Conservation (phyloP, 805 yeast species). For the Candida succiphila region DNA sequence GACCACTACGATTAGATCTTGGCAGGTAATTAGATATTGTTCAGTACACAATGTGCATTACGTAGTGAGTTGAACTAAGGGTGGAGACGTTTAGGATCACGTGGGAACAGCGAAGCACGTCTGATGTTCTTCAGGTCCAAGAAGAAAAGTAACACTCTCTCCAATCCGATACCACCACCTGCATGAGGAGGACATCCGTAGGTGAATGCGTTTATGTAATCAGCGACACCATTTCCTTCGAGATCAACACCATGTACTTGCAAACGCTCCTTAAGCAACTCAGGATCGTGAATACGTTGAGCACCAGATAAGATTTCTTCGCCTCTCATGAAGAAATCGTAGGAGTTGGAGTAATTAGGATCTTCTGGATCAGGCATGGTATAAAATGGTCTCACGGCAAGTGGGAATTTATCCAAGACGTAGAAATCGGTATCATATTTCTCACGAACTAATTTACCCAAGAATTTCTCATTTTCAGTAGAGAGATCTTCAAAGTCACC, state of each 20-base stretch:
- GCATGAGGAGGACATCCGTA: constrained; percentile 99
- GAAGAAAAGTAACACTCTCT: constrained; percentile 98
- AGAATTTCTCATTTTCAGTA: constrained; percentile 89
- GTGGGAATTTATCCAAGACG: constrained; percentile 96
- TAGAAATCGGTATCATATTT: constrained; percentile 96
- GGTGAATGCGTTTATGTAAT: constrained; percentile 85
- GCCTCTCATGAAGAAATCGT: constrained; percentile 99
- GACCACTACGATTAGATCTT: too few relatives aligned
- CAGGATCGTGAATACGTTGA: constrained; percentile 96
- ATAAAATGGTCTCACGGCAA: constrained; percentile 94
- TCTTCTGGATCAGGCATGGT: constrained; percentile 97
- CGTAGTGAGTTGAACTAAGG: constrained; percentile 60
- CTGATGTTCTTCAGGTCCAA: constrained; percentile 94
- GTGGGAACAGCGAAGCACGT: constrained; percentile 98
- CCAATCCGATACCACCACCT: constrained; percentile 99
- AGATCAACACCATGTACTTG: constrained; percentile 76
- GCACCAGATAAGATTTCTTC: constrained; percentile 99
- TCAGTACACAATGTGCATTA: too few relatives aligned
- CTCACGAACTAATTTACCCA: constrained; percentile 87
- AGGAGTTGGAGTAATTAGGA: constrained; percentile 90
- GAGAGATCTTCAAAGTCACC: constrained; percentile 85
- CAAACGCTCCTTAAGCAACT: constrained; percentile 73
- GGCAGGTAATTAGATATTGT: too few relatives aligned
- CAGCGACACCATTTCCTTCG: constrained; percentile 70
- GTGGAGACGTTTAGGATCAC: constrained; percentile 91